These are phyloP conservation scores for Talaromyces ruber DNA, from an alignment of 495 filamentous ascomycete genomes.

Conservation along the genomic window DNA sequence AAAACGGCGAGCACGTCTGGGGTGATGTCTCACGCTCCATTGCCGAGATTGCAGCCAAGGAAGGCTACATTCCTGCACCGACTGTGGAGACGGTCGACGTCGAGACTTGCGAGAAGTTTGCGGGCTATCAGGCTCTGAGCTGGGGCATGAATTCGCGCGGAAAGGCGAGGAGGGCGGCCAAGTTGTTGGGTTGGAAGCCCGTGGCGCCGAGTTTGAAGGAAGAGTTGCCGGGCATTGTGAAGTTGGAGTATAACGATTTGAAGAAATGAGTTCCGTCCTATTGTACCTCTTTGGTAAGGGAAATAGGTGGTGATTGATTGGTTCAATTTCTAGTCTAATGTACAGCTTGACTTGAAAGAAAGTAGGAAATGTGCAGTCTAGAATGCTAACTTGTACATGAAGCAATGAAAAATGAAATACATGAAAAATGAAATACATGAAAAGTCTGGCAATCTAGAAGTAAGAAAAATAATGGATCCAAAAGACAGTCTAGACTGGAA, in stretches of 20 bases:
- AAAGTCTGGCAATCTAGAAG: background rate
- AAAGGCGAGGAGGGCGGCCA: conserved; percentile 44
- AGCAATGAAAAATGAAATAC: background rate
- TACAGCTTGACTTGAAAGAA: background rate
- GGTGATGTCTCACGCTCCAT: conserved; percentile 54
- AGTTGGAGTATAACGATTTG: conserved; percentile 25
- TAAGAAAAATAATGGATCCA: background rate
- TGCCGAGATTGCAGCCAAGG: conserved; percentile 51
- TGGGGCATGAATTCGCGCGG: conserved; percentile 54
- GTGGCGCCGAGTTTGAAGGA: conserved; percentile 38
- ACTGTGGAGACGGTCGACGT: conserved; percentile 32
- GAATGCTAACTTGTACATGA: too few species aligned
- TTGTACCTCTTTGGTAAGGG: background rate
- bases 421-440: background rate
- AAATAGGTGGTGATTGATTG: background rate
- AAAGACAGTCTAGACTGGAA: background rate
- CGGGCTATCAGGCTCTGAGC: conserved; percentile 26
- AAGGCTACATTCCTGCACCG: conserved; percentile 53
- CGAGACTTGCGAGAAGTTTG: conserved; percentile 19
- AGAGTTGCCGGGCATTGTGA: conserved; percentile 41
- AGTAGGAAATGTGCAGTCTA: background rate
- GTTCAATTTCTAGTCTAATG: background rate
- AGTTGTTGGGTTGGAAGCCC: conserved; percentile 55
- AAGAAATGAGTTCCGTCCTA: background rate
- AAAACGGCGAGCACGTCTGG: conserved; percentile 66